Conservation (phyloP, 352 stramenopile genomes). For the Pythium aquatile region DNA sequence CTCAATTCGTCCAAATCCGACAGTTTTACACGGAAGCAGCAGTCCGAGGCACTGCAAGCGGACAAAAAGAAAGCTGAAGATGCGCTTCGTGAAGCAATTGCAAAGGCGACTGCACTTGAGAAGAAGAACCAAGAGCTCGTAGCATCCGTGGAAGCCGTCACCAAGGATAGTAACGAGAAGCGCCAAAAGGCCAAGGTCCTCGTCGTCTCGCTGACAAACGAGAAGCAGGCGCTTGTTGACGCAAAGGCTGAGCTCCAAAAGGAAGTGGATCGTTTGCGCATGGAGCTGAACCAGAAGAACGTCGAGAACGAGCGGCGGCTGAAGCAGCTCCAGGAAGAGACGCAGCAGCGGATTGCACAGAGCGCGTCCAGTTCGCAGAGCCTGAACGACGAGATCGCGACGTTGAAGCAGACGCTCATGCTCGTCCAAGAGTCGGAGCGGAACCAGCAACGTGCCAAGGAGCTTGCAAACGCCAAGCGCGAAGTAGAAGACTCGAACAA, state of each 20-base stretch:
- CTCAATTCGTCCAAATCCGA: conserved; percentile 43
- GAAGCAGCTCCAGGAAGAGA: conserved; percentile 62
- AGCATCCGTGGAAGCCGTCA: conserved; percentile 38
- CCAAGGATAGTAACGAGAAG: conserved; percentile 63
- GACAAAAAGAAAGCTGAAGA: conserved; percentile 52
- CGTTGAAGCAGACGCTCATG: conserved; percentile 53
- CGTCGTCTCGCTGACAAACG: conserved; percentile 59
- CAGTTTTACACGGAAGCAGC: conserved; percentile 41
- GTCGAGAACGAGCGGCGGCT: conserved; percentile 65
- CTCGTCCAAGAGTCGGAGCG: conserved; percentile 70
- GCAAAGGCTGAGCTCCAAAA: conserved; percentile 48
- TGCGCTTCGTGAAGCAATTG: conserved; percentile 33
- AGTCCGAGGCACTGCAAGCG: conserved; percentile 37
- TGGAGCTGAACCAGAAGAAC: conserved; percentile 77
- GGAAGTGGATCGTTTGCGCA: conserved; percentile 67
- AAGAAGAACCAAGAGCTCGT: conserved; percentile 58
- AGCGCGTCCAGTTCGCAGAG: conserved; percentile 43
- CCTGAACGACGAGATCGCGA: conserved; percentile 57
- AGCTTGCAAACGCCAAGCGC: conserved; percentile 60
- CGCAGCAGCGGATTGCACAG: conserved; percentile 44
- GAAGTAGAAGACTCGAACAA: conserved; percentile 83
- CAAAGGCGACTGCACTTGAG: conserved; percentile 42
- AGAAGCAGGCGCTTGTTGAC: conserved; percentile 59
- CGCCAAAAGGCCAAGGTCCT: conserved; percentile 70
- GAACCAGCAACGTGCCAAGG: conserved; percentile 65